phyloP scores from a whole-genome alignment of 2,329 filamentous ascomycete species.

The Teratosphaeria viscida region DNA sequence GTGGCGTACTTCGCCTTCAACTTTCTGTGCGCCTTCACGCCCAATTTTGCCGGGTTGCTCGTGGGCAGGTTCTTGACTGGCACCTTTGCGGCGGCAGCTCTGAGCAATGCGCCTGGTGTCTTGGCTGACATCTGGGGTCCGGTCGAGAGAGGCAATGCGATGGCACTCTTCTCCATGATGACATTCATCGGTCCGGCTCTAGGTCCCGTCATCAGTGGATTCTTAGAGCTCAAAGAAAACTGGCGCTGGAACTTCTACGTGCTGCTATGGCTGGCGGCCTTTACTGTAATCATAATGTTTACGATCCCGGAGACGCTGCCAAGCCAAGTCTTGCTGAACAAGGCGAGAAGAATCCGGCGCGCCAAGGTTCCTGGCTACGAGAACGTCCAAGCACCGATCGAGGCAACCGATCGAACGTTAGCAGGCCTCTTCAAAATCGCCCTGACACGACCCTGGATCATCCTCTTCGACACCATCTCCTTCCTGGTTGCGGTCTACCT shows the following conservation, averaged over 20 bases:
- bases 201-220: constrained; percentile 47
- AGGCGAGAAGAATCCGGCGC: constrained; percentile 42
- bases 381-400: constrained; percentile 40
- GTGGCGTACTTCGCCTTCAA: constrained; percentile 35
- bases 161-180: constrained; percentile 45
- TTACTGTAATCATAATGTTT: constrained; percentile 36
- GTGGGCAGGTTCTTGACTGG: constrained; percentile 47
- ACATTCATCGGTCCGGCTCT: constrained; percentile 45
- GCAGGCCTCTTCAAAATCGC: constrained; percentile 41
- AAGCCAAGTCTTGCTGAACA: constrained; percentile 41
- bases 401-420: constrained; percentile 37
- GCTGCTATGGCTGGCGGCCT: constrained; percentile 29
- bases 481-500: constrained; percentile 44
- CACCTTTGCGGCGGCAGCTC: constrained; percentile 41
- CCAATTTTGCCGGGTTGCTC: constrained; percentile 43
- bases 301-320: constrained; percentile 50
- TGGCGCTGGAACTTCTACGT: constrained; percentile 39
- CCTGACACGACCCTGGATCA: constrained; percentile 44
- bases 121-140: constrained; percentile 46
- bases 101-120: constrained; percentile 38
- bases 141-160: constrained; percentile 42
- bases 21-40: constrained; percentile 46
- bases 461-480: constrained; percentile 45
- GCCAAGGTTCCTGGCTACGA: constrained; percentile 43
- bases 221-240: constrained; percentile 43